Percentiles rank a stretch among this genome's conserved stretches.
Evolutionary conservation across 2,329 filamentous ascomycete species (phyloP).

Genomic region (Biscogniauxia mediterranea): DNA sequence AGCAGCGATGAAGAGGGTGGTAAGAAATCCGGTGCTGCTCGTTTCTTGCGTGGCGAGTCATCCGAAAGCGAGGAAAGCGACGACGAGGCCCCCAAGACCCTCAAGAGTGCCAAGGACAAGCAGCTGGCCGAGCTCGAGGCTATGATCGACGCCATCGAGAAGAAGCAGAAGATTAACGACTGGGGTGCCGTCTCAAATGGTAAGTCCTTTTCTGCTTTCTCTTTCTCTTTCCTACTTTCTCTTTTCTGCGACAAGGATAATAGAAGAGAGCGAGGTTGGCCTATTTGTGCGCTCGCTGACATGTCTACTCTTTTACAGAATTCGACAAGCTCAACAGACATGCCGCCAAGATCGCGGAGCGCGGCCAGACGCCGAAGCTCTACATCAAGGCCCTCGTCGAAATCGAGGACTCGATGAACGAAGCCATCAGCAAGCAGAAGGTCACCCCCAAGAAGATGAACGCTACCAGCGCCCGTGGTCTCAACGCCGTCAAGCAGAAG

Average conservation of each 20-base stretch:
- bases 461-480: constrained; percentile 85
- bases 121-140: constrained; percentile 88
- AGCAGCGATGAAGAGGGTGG: constrained; percentile 63
- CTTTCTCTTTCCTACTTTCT: no score
- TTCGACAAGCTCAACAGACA: constrained; percentile 94
- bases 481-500: constrained; percentile 97
- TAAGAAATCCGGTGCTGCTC: constrained; percentile 68
- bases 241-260: no score
- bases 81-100: constrained; percentile 78
- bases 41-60: constrained; percentile 77
- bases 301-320: constrained; percentile 52
- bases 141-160: constrained; percentile 88
- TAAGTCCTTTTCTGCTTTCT: no score
- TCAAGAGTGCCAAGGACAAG: constrained; percentile 99
- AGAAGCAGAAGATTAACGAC: constrained; percentile 95
- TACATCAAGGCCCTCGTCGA: constrained; percentile 94
- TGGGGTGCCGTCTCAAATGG: constrained; percentile 90
- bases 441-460: constrained; percentile 98
- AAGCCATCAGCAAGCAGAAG: constrained; percentile 93
- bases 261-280: no score
- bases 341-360: constrained; percentile 72
- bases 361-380: constrained; percentile 78
- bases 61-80: constrained; percentile 84
- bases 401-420: constrained; percentile 90
- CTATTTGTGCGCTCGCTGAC: background rate